phyloP scores from a whole-genome alignment of 2,329 filamentous ascomycete genomes.

The Claviceps purpurea region DNA sequence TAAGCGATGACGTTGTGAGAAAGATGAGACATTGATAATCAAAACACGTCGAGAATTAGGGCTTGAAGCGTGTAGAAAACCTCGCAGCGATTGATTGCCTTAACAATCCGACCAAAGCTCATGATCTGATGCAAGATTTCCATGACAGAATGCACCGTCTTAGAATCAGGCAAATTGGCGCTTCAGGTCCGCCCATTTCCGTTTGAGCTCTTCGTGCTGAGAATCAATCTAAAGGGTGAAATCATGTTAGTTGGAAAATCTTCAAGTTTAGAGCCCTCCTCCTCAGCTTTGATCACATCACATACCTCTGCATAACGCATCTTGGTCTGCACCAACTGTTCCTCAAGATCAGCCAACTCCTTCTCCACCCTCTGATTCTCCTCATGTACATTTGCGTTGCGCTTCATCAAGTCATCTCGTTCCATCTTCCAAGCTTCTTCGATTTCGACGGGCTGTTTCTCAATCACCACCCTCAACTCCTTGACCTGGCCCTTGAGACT shows the following conservation, averaged over 20 bases:
- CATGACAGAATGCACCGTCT: neutral
- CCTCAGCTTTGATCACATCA: neutral
- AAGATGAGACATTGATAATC: too few relatives aligned
- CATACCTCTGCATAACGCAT: conserved; percentile 90
- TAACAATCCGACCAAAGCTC: too few relatives aligned
- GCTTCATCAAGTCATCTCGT: conserved; percentile 82
- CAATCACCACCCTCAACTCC: conserved; percentile 75
- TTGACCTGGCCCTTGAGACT: conserved; percentile 70
- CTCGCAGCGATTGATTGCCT: too few relatives aligned
- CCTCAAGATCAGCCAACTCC: conserved; percentile 82
- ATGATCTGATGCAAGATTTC: neutral
- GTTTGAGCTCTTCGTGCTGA: conserved; percentile 52
- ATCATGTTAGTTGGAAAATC: neutral
- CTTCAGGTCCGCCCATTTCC: conserved; percentile 61
- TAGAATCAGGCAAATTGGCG: conserved; percentile 30
- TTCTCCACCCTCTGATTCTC: conserved; percentile 83
- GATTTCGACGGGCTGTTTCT: conserved; percentile 79
- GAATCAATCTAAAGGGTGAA: conserved; percentile 42
- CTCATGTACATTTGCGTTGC: conserved; percentile 86
- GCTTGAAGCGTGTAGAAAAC: too few relatives aligned
- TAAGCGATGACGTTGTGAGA: too few relatives aligned
- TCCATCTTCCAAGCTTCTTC: conserved; percentile 71
- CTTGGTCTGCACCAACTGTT: conserved; percentile 83
- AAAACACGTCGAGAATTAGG: too few relatives aligned
- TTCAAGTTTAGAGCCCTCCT: too few relatives aligned